Evolutionary conservation across 2,329 filamentous ascomycete genomes (phyloP).

Genomic region (Pseudogymnoascus sp.): DNA sequence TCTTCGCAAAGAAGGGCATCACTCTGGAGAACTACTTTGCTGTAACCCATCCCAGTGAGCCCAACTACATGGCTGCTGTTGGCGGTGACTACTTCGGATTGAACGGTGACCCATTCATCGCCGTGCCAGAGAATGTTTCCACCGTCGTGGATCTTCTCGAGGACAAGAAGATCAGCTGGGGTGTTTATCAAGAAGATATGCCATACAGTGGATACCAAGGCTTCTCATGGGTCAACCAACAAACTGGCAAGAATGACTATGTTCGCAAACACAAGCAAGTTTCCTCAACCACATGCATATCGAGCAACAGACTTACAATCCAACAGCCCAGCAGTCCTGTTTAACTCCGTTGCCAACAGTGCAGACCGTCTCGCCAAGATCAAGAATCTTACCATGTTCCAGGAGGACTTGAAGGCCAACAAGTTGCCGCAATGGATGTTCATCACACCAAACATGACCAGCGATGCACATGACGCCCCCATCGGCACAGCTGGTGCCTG

Average conservation of each 20-base stretch:
- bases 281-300: neutral
- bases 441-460: slow-evolving; percentile 67
- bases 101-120: slow-evolving; percentile 56
- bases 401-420: slow-evolving; percentile 53
- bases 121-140: slow-evolving; percentile 51
- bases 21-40: slow-evolving; percentile 51
- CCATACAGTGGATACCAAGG: slow-evolving; percentile 69
- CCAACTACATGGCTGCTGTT: slow-evolving; percentile 64
- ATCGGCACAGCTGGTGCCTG: slow-evolving; percentile 61
- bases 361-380: slow-evolving; percentile 55
- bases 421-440: slow-evolving; percentile 65
- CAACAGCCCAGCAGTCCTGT: slow-evolving; percentile 46
- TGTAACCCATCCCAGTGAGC: slow-evolving; percentile 64
- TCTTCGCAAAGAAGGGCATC: slow-evolving; percentile 53
- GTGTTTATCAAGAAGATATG: slow-evolving; percentile 68
- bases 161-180: slow-evolving; percentile 56
- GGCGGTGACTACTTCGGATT: slow-evolving; percentile 69
- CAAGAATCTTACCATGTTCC: slow-evolving; percentile 66
- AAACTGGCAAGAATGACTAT: slow-evolving; percentile 63
- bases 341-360: slow-evolving; percentile 53
- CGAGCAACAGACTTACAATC: neutral
- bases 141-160: slow-evolving; percentile 63
- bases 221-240: slow-evolving; percentile 51
- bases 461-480: slow-evolving; percentile 66
- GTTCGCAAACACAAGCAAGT: slow-evolving; percentile 71